Base-by-base conservation (phyloP, 176 grass and related monocot genomes). In the Typha latifolia region DNA sequence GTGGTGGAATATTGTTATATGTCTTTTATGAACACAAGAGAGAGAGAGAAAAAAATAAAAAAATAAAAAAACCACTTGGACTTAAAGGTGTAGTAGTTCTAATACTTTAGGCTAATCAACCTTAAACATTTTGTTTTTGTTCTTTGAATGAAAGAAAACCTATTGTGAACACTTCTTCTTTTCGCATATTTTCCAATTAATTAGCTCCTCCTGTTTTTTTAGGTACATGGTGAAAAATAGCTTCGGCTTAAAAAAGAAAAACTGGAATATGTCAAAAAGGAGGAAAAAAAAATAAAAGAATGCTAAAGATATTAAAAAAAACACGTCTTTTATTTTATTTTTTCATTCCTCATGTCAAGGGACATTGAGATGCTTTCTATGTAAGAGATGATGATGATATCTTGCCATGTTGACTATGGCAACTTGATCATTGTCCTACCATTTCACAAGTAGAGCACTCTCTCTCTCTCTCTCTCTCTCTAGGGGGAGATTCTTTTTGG, bases 371-470 rank as follows among this genome's bases (percentile, higher is more conserved):
- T 20, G 37, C 68, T 71, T 43, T 12, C 62, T 70, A 37, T 64
- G 18, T 53, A 18, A 21, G 48, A 79, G 65, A 77, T 77, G 65
- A 49, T 53, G 64, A 37, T 69, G 34, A 22, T 79, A 48, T 18
- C 66, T 79, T 66, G 69, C 68, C 51, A 79, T 71, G 26, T 79
- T 79, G 76, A 78, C 67, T 12, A 20, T 63, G 47, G 67, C 67
- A 71, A 71, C 67, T 10, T 19, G 49, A 55, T 32, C 23, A 34
- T 13, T 16, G 20, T 13, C 32, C 47, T 49, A 48, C 53, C 18
- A 59, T 59, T 59, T 21, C 53, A 59, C 53, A 19, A 59, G 14
- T 12, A 59, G 14, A 56, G 15, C 10, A 72, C 31, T 72, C 47
- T 51, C 68, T 53, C n/a, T 43, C 64, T 51, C 68, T 78, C 14